These are phyloP conservation scores for Betula pendula DNA, from an alignment of 306 rosid genomes.

Conservation along the genomic window DNA sequence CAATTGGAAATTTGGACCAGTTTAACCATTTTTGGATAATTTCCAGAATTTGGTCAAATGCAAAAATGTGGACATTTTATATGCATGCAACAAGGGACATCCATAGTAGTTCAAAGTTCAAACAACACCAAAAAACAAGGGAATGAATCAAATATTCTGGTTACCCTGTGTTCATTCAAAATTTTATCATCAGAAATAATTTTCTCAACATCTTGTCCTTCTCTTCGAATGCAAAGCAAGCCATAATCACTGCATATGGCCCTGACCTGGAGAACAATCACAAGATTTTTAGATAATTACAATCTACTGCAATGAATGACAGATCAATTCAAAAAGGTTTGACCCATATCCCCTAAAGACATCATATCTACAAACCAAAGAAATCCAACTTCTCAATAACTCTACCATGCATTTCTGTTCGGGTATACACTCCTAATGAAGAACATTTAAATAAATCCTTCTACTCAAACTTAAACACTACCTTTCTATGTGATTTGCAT, in stretches of 20 bases:
- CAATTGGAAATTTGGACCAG: neutral
- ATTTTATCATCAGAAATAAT: slow-evolving; percentile 38
- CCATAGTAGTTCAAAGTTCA: neutral
- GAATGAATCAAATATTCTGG: neutral
- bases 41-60: neutral
- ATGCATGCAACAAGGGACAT: neutral
- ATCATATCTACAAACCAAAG: no score
- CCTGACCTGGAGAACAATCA: slow-evolving; percentile 34
- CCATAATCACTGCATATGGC: slow-evolving; percentile 56
- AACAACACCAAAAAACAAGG: neutral
- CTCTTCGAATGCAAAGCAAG: slow-evolving; percentile 54
- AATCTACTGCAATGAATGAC: neutral
- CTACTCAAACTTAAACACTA: neutral
- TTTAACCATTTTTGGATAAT: neutral
- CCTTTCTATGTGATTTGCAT: neutral
- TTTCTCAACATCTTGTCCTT: slow-evolving; percentile 64
- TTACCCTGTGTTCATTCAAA: slow-evolving; percentile 46
- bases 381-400: no score
- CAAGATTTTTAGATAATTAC: neutral
- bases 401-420: no score
- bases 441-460: neutral
- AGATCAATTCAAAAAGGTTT: neutral
- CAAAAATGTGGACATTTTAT: neutral
- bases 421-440: neutral
- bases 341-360: neutral